Evolutionary conservation across 768 basidiomycete species (phyloP).

Genomic region (Mycena galericulata): DNA sequence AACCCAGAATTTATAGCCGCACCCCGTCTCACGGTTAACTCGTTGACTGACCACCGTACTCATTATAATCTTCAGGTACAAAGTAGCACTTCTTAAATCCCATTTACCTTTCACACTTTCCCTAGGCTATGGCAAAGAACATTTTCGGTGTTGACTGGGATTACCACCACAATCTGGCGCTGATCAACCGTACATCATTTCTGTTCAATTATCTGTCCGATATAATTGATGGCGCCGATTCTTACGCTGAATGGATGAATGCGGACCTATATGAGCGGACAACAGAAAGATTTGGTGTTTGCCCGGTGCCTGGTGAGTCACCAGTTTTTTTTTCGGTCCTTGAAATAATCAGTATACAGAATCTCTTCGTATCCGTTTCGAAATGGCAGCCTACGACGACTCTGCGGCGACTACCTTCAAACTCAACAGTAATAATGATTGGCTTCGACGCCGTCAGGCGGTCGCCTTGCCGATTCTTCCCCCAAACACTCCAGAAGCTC

Average conservation of each 20-base stretch:
- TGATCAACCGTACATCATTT: slow-evolving; percentile 17
- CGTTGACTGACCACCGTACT: slow-evolving; percentile 39
- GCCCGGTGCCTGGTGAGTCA: slow-evolving; percentile 8
- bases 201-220: neutral
- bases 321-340: neutral
- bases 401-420: no score
- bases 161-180: no score
- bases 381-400: no score
- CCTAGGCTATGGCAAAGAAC: slow-evolving; percentile 57
- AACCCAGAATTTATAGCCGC: slow-evolving; percentile 22
- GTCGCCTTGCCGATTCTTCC: no score
- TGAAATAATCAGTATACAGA: no score
- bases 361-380: no score
- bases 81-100: no score
- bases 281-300: neutral
- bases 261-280: slow-evolving; percentile 3
- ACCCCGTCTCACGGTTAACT: slow-evolving; percentile 37
- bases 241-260: neutral
- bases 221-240: neutral
- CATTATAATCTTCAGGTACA: slow-evolving; percentile 38
- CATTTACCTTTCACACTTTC: no score
- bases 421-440: no score
- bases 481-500: no score
- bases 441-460: no score
- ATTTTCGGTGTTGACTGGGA: slow-evolving; percentile 47